Conservation (phyloP, 2,329 filamentous ascomycete genomes). For the Rhynchosporium secalis region DNA sequence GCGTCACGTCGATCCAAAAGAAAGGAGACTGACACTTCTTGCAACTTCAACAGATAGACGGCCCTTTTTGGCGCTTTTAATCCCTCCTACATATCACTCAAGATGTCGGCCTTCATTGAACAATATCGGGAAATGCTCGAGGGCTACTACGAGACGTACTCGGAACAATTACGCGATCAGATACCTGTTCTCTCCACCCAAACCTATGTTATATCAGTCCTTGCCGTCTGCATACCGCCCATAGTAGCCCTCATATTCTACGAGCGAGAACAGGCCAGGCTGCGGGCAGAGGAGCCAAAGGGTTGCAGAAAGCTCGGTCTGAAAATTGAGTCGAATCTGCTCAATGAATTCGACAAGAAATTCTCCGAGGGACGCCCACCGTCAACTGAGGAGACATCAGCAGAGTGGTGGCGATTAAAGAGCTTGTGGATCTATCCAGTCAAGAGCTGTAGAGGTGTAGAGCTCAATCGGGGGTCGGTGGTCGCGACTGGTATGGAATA, state of each 20-base stretch:
- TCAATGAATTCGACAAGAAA: constrained; percentile 55
- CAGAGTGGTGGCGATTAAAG: constrained; percentile 53
- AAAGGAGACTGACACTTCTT: constrained; percentile 20
- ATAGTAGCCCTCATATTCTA: constrained; percentile 39
- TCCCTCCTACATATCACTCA: constrained; percentile 11
- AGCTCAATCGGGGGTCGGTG: constrained; percentile 65
- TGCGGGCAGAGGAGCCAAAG: constrained; percentile 41
- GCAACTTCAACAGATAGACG: constrained; percentile 30
- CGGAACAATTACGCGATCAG: constrained; percentile 32
- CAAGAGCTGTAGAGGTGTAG: constrained; percentile 78
- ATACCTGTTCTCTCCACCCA: constrained; percentile 37
- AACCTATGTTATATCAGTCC: constrained; percentile 37
- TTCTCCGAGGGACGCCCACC: constrained; percentile 45
- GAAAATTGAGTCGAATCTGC: constrained; percentile 50
- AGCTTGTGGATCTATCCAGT: constrained; percentile 80
- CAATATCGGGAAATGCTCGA: constrained; percentile 34
- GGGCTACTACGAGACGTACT: constrained; percentile 36
- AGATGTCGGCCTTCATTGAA: constrained; percentile 33
- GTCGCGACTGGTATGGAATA: constrained; percentile 70
- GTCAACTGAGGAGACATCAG: constrained; percentile 38
- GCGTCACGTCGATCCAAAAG: constrained; percentile 4
- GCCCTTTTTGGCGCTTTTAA: constrained; percentile 32
- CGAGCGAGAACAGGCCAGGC: constrained; percentile 37
- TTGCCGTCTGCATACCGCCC: constrained; percentile 38
- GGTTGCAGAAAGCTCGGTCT: constrained; percentile 56